Conservation (phyloP, 2,329 filamentous ascomycete species). For the Trematosphaeria pertusa region DNA sequence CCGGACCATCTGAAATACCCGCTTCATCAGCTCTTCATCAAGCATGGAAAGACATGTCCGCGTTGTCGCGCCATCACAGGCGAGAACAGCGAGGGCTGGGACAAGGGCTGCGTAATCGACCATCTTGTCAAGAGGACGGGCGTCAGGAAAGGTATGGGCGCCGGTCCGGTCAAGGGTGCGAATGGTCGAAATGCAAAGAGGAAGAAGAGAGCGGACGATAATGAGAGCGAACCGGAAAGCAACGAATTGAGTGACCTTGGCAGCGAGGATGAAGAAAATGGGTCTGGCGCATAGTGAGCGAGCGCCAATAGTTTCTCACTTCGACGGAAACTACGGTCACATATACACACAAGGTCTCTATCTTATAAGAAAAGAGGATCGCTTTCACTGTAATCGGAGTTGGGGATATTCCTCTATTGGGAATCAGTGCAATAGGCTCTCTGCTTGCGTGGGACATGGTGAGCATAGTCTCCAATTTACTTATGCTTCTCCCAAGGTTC, state of each 20-base stretch:
- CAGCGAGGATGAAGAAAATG: constrained; percentile 31
- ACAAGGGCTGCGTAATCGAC: constrained; percentile 69
- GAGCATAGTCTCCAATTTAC: no score
- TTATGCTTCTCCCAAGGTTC: no score
- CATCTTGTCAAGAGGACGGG: constrained; percentile 66
- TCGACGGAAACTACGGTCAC: background rate
- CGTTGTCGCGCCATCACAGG: constrained; percentile 68
- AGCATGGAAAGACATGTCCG: constrained; percentile 67
- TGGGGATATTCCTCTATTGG: no score
- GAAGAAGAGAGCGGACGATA: constrained; percentile 27
- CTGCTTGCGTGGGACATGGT: no score
- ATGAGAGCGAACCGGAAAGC: constrained; percentile 34
- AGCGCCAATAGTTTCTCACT: background rate
- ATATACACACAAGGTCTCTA: no score
- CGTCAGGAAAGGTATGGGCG: constrained; percentile 54
- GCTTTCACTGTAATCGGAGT: no score
- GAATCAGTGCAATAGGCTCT: no score
- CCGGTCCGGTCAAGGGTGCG: constrained; percentile 21
- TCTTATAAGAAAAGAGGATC: no score
- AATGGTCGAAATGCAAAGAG: constrained; percentile 14
- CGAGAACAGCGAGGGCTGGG: constrained; percentile 67
- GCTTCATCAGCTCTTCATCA: constrained; percentile 67
- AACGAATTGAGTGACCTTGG: constrained; percentile 36
- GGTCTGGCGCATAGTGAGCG: no score
- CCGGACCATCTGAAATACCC: constrained; percentile 69